Evolutionary conservation across 257 asterid species (phyloP), one percentile per base, ranked within the genome.

Genomic region (Lycium ferocissimum): DNA sequence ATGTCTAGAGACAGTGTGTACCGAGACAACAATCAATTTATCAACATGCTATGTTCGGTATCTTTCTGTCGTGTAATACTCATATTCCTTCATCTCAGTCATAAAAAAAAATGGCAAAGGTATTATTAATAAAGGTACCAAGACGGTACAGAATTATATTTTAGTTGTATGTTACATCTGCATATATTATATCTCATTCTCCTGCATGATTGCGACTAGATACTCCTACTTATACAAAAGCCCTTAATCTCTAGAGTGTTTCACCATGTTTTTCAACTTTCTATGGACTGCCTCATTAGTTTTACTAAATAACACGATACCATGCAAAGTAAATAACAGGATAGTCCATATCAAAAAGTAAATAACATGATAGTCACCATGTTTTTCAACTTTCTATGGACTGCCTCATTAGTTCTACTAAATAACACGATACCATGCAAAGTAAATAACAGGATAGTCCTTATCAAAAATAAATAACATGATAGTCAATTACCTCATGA

Each of bases 401-500:
- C n/a, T n/a, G n/a, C n/a, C n/a, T n/a, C n/a, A n/a, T n/a, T 26
- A 33, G 3, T 78, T 53, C 51, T n/a, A 78, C 40, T 12, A 15
- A 78, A 13, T 35, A 78, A 78, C 65, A 78, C 65, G 12, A 26
- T 14, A 76, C 4, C 65, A 51, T 26, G 65, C 65, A 78, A 78
- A 53, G 65, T 38, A 78, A 78, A 78, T 47, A 83, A 54, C 71
- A 69, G 82, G 51, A 43, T 33, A 82, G 45, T 22, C 65, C 54
- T 17, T 70, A 40, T 70, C 79, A 17, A 70, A 53, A 78, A 65
- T 78, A 53, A 78, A 53, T 65, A 67, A 54, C 85, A 69, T 72
- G 57, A 43, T 47, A 82, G 53, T n/a, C 65, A 69, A 88, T 86
- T 94, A 97, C 99, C 99, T 97, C 98, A 79, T 92, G 94, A 86